Base-by-base conservation (phyloP, 345 rosid species). In the Populus pruinosa region DNA sequence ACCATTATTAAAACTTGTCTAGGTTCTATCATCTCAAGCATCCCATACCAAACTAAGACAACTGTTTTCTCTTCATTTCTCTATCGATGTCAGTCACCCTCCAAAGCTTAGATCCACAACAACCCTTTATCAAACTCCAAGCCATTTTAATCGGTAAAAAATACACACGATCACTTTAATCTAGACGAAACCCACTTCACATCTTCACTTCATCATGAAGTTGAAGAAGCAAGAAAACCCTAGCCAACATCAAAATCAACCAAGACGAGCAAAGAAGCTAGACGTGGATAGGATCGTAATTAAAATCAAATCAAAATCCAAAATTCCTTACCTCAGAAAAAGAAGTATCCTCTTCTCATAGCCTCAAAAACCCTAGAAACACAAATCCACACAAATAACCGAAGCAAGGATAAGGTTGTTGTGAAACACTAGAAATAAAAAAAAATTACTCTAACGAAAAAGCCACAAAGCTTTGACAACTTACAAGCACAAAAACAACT, bases 261-360 rank as follows among this genome's bases (percentile, higher is more conserved):
- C 43, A 4, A 33, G 5, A 74, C 21, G 20, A 72, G 25, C 56
- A 70, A 31, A 29, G 16, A 64, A 75, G 65, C 47, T 64, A 47
- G 78, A 47, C 75, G 25, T 25, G 70, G 55, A 71, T 72, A 63
- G 39, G 79, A 78, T 78, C 83, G 77, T 49, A 53, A 66, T 55
- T 43, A 80, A 50, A 72, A 74, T 63, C 64, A 77, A 78, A 71
- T 83, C 62, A 73, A 76, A 63, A 69, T 56, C 64, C 68, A 70
- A 38, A 68, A 79, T 36, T 59, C 76, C 82, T 78, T 69, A 83
- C 88, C 88, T 85, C 59, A 82, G 80, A 38, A 49, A 31, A 73
- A 27, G 18, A 82, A 76, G 66, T 12, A 31, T 74, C 65, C 72
- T 64, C 77, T 82, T 68, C 64, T 80, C 81, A 77, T 70, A 76